Conservation (phyloP, 257 asterid genomes). For the Datura wrightii region DNA sequence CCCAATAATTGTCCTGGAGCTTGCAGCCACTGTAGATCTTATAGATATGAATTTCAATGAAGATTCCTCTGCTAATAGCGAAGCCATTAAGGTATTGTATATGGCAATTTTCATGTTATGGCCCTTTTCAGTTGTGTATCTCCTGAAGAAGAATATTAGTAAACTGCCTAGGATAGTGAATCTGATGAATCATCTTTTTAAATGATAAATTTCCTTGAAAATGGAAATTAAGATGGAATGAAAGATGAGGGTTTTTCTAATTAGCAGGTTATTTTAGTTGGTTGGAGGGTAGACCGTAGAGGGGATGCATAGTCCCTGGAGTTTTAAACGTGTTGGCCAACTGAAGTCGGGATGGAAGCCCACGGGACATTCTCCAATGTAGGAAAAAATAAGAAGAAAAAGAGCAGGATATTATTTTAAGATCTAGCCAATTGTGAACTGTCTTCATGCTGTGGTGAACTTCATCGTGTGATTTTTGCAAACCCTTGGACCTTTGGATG, state of each 20-base stretch:
- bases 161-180: constrained; percentile 5
- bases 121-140: not conserved
- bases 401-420: not conserved
- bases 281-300: not conserved
- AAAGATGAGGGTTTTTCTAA: not conserved
- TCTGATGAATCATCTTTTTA: not conserved
- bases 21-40: not conserved
- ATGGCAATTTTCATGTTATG: not conserved
- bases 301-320: not conserved
- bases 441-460: not conserved
- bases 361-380: not conserved
- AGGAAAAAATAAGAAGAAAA: not conserved
- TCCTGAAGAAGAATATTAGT: not conserved
- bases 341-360: not conserved
- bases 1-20: constrained; percentile 14
- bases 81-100: not conserved
- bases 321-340: not conserved
- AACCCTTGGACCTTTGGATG: not conserved
- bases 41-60: not conserved
- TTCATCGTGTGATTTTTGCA: not conserved
- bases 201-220: not conserved
- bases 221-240: not conserved
- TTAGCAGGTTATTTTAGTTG: not conserved
- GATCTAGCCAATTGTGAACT: not conserved
- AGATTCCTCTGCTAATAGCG: not conserved